Conservation (phyloP, 2,329 filamentous ascomycete genomes). For the Verticillium longisporum region DNA sequence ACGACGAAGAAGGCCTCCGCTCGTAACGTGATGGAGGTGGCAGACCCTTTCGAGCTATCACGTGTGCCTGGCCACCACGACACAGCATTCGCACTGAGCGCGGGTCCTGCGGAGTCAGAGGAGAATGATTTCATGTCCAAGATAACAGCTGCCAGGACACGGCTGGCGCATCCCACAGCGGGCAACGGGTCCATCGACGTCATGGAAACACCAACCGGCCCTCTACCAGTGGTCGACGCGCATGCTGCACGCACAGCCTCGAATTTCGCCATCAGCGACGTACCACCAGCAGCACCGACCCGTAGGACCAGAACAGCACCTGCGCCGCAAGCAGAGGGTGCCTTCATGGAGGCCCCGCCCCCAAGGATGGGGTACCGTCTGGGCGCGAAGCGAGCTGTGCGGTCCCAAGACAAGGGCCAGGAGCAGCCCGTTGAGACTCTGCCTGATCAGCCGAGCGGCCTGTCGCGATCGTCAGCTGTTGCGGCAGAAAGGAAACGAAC, state of each 20-base stretch:
- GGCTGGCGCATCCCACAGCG: slow-evolving; percentile 29
- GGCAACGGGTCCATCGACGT: slow-evolving; percentile 40
- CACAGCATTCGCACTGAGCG: slow-evolving; percentile 27
- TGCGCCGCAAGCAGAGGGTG: slow-evolving; percentile 37
- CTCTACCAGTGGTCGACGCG: slow-evolving; percentile 32
- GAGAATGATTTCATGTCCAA: slow-evolving; percentile 51
- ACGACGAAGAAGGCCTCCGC: slow-evolving; percentile 31
- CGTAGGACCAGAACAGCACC: slow-evolving; percentile 45
- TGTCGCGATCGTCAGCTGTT: slow-evolving; percentile 33
- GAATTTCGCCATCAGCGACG: slow-evolving; percentile 29
- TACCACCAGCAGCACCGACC: slow-evolving; percentile 38
- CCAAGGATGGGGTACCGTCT: slow-evolving; percentile 53
- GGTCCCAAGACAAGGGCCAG: slow-evolving; percentile 27
- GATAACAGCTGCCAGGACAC: slow-evolving; percentile 44
- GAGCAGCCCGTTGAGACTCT: slow-evolving; percentile 28
- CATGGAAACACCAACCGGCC: slow-evolving; percentile 56
- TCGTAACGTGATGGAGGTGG: slow-evolving; percentile 27
- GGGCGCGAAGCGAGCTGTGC: slow-evolving; percentile 34
- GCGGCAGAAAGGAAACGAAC: slow-evolving; percentile 75
- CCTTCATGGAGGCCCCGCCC: slow-evolving; percentile 50
- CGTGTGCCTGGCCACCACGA: slow-evolving; percentile 32
- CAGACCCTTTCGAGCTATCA: slow-evolving; percentile 47
- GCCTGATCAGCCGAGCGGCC: slow-evolving; percentile 31
- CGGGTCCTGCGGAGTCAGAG: slow-evolving; percentile 32
- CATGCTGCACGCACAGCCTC: slow-evolving; percentile 19